phyloP scores from a whole-genome alignment of 2,329 filamentous ascomycete genomes.

The Sporothrix phasma region DNA sequence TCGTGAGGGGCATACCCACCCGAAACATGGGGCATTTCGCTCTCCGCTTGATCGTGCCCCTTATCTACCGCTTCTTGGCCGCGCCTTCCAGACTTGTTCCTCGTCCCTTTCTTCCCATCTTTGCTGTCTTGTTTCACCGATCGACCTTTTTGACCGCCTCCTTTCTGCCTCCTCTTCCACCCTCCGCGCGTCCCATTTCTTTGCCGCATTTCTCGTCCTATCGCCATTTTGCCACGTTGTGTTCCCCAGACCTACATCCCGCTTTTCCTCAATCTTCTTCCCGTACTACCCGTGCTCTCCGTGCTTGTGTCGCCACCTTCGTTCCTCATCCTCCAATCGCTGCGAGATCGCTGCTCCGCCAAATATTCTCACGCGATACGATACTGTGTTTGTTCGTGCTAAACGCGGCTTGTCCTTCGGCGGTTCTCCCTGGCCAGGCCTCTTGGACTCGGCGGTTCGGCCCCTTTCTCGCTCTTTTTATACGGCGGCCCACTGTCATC shows the following conservation, averaged over 20 bases:
- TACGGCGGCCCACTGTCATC: conserved; percentile 3
- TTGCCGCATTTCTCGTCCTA: neutral
- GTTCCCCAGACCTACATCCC: neutral
- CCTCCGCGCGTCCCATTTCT: neutral
- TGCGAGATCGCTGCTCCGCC: neutral
- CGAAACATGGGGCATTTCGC: neutral
- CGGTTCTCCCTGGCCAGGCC: neutral
- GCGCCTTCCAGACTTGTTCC: neutral
- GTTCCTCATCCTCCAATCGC: neutral
- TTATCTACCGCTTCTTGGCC: neutral
- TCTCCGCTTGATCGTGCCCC: conserved; percentile 2
- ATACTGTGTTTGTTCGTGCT: neutral
- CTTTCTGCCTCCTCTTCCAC: neutral
- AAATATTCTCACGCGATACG: conserved; percentile 3
- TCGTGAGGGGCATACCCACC: conserved; percentile 1
- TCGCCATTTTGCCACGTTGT: neutral
- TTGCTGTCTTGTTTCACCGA: neutral
- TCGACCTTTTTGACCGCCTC: neutral
- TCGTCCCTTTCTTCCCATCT: neutral
- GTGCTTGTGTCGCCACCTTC: neutral
- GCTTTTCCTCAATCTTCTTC: neutral
- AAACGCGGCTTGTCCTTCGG: conserved; percentile 1
- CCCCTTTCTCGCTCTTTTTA: conserved; percentile 15
- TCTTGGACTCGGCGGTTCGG: conserved; percentile 10
- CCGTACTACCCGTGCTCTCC: neutral